Base-by-base conservation (phyloP, 768 basidiomycete genomes). In the Tephrocybe sp. region DNA sequence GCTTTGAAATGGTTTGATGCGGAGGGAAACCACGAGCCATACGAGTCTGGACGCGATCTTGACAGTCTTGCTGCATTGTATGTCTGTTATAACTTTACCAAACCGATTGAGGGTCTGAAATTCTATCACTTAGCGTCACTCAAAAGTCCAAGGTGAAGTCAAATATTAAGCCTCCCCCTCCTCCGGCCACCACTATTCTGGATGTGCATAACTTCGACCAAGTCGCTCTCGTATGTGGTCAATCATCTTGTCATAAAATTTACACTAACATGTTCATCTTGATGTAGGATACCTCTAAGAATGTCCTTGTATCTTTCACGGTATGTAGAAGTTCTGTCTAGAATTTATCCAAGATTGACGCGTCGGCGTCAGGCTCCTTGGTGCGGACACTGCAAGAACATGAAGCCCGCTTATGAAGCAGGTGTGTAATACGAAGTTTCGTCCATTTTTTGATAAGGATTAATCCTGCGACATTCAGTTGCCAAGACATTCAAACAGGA, bases 341-440 rank as follows among this genome's bases (percentile, higher is more conserved):
- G 27, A 25, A 42, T 16, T n/a, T 36, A 39, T 49, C 45, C 24
- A 40, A 41, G 29, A 44, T 27, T 42, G 22, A 46, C 13, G 16
- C 3, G 27, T 47, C 57, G 41, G 45, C 21, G 39, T 40, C 55
- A 80, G 78, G 79, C 88, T 21, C 82, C 83, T 31, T 87, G 90
- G 91, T 94, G 94, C 57, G 92, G 93, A 24, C 94, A 98, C 75
- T 97, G 95, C 80, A 97, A 97, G 74, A 77, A 53, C 56, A 65
- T 97, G 67, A 94, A 94, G 68, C 93, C 94, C 16, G 75, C 77
- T 25, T 94, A 88, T 61, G 93, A 94, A 65, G 77, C 88, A 65
- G 84, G 85, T 86, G 52, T 30, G 58, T 41, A 30, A 36, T 7
- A 15, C 52, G 48, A 21, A 9, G 15, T 12, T 6, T 10, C 13